Evolutionary conservation across 2,329 filamentous ascomycete genomes (phyloP).

Genomic region (Alternaria sp.): DNA sequence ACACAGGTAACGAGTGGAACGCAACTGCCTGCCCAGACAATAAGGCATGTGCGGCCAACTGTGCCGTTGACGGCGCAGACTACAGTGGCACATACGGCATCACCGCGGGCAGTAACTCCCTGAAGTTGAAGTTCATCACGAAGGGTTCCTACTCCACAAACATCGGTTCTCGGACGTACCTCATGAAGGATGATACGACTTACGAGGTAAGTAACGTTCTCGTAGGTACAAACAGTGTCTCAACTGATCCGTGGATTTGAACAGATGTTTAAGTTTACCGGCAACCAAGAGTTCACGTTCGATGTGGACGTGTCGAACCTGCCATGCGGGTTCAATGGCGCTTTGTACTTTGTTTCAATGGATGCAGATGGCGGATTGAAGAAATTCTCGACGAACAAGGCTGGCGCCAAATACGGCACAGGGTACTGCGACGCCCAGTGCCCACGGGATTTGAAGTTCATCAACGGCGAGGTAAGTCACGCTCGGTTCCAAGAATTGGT

Average conservation of each 20-base stretch:
- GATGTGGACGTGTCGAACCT: slow-evolving; percentile 61
- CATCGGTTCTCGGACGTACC: slow-evolving; percentile 46
- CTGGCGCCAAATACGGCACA: slow-evolving; percentile 58
- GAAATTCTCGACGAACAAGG: slow-evolving; percentile 54
- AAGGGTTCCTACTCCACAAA: slow-evolving; percentile 52
- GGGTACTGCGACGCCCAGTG: slow-evolving; percentile 51
- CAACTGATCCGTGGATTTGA: neutral
- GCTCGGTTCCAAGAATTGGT: neutral
- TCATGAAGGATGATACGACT: slow-evolving; percentile 43
- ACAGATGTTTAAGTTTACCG: slow-evolving; percentile 46
- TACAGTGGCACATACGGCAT: slow-evolving; percentile 53
- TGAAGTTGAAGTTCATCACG: slow-evolving; percentile 64
- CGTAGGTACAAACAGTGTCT: neutral
- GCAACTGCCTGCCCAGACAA: slow-evolving; percentile 45
- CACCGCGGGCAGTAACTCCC: slow-evolving; percentile 56
- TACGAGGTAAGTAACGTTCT: slow-evolving; percentile 19
- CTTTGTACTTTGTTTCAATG: slow-evolving; percentile 61
- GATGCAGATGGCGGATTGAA: slow-evolving; percentile 64
- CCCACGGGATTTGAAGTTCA: slow-evolving; percentile 56
- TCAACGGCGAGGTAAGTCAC: slow-evolving; percentile 50
- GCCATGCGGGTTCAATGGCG: slow-evolving; percentile 73
- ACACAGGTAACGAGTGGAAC: slow-evolving; percentile 52
- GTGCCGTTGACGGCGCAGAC: slow-evolving; percentile 50
- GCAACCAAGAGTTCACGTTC: slow-evolving; percentile 55
- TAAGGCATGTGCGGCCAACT: slow-evolving; percentile 41